phyloP scores from a whole-genome alignment of 2,329 filamentous ascomycete genomes.

The Tolypocladium sp. region DNA sequence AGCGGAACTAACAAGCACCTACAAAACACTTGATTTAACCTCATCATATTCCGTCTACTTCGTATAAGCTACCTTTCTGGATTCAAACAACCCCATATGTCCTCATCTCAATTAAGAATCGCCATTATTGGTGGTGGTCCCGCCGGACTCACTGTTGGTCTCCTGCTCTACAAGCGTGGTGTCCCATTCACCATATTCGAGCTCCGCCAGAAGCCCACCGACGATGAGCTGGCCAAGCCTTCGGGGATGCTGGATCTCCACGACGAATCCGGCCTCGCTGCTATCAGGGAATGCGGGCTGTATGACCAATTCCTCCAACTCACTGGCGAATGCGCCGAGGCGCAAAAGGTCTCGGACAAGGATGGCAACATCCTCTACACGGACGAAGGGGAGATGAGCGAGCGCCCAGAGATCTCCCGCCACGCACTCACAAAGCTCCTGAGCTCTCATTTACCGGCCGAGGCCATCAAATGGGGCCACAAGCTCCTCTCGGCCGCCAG shows the following conservation, averaged over 20 bases:
- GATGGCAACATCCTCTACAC: conserved; percentile 12
- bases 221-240: conserved; percentile 14
- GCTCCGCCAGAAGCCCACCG: conserved; percentile 17
- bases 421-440: conserved; percentile 24
- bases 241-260: conserved; percentile 41
- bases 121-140: conserved; percentile 37
- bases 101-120: conserved; percentile 13
- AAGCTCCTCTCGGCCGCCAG: conserved; percentile 7
- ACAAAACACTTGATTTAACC: too few relatives aligned
- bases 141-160: conserved; percentile 34
- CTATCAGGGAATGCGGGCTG: conserved; percentile 32
- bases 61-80: not conserved
- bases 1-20: not conserved
- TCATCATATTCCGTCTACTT: not conserved
- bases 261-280: conserved; percentile 30
- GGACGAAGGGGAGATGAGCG: conserved; percentile 8
- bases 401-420: conserved; percentile 29
- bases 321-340: conserved; percentile 17
- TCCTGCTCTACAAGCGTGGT: conserved; percentile 29
- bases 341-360: conserved; percentile 13
- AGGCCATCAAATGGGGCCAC: conserved; percentile 9
- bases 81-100: conserved; percentile 13
- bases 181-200: conserved; percentile 25
- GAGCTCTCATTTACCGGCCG: conserved; percentile 15
- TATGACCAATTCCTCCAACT: conserved; percentile 30